Evolutionary conservation across 352 stramenopile genomes (phyloP), one percentile per base, ranked within the genome.

Genomic region (Globisporangium nodosum): DNA sequence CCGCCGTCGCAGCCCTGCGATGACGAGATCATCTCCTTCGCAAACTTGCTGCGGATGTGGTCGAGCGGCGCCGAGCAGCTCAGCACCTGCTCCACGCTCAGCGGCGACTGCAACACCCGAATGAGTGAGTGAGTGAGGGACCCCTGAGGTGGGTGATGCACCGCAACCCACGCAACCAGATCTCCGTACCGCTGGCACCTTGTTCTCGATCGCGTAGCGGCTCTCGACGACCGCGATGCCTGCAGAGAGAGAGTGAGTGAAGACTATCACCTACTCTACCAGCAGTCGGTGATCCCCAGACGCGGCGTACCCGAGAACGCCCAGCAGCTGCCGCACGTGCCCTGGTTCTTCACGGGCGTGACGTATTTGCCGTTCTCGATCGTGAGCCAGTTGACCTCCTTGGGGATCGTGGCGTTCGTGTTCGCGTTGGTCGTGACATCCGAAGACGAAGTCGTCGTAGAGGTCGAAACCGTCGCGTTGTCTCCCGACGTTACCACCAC

Each of bases 261-360:
- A 27, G 24, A 21, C 24, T 27, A 27, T 27, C 24, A 27, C 24
- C 24, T 27, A 27, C 24, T 27, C 24, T 27, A 27, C 1, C 24
- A 27, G 24, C 24, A 27, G 24, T 27, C 24, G 24, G 1, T 27
- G 24, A 27, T 27, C 24, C 24, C 30, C 27, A 39, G 5, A 52
- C 12, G 31, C 30, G 7, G 53, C 50, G 60, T 70, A 58, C 73
- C 73, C n/a, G 81, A 83, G 62, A 98, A 98, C 8, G 92, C 92
- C 92, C 92, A 98, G 69, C 92, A 97, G 55, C 87, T 96, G 9
- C 92, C 92, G 56, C 92, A 98, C 33, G 84, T 92, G 30, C 88
- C 90, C 59, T 98, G 92, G 61, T 97, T 96, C 74, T 97, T 97
- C 40, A 98, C 81, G 7, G 90, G 80, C 35, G 87, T 97, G 79